Evolutionary conservation across 805 yeast species (phyloP), one percentile per base, ranked within the genome.

Genomic region (Starmerella floris): DNA sequence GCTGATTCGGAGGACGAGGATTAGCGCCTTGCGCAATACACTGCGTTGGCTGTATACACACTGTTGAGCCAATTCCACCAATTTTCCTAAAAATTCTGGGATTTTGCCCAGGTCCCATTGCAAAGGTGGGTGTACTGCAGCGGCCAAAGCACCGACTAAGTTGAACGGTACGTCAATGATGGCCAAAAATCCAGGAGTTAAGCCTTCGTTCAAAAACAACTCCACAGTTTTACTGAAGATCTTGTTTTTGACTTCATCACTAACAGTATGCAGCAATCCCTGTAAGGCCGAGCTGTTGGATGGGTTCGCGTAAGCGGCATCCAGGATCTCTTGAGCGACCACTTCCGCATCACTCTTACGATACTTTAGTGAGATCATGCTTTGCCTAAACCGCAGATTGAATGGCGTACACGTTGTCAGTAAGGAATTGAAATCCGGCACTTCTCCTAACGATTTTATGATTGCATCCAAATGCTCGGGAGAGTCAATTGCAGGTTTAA

Each of bases 341-440:
- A 23, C 35, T 1, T 39, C 46, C 10, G 37, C n/a, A 3, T 37
- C 27, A 23, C 11, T 25, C 2, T 23, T 39, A 15, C 36, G 37
- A 17, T 45, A 40, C 1, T 32, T 41, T 5, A 50, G 25, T 11
- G 39, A 19, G 20, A 38, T 46, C 19, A 50, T 21, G 15, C 53
- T 51, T 25, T 43, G 49, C 25, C 44, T 42, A 42, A 32, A 50
- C 5, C 42, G 31, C 21, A 50, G 38, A 22, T 52, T 49, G 40
- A 50, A 50, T 1, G 53, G 49, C 13, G 45, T 50, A 35, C 52
- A 43, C 10, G 45, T 30, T 2, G 23, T 21, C n/a, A 50, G 49
- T 11, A 50, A 30, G 4, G 27, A 35, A 4, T 39, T 42, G 31
- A 50, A 41, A 10, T 40, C 16, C 22, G 27, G 30, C 31, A 25